Percentiles rank a stretch among this genome's conserved stretches.
Conservation (phyloP, 2,329 filamentous ascomycete species). For the Chaetomium sp. region DNA sequence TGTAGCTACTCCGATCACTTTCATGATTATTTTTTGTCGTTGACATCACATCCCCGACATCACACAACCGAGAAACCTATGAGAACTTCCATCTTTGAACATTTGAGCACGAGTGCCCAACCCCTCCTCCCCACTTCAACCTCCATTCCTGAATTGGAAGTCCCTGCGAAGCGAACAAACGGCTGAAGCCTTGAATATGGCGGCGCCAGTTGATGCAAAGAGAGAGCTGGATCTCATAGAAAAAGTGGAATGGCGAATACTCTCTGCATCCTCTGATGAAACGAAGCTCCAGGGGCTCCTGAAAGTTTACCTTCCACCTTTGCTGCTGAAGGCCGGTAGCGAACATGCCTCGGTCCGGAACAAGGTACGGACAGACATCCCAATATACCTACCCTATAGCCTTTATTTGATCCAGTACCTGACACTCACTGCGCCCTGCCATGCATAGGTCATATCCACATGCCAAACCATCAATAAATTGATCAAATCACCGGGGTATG, state of each 20-base stretch:
- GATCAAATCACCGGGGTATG: slow-evolving; percentile 54
- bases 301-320: slow-evolving; percentile 74
- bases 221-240: slow-evolving; percentile 80
- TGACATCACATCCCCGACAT: neutral
- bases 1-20: neutral
- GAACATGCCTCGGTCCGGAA: slow-evolving; percentile 77
- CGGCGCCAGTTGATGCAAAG: slow-evolving; percentile 54
- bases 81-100: neutral
- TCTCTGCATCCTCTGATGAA: slow-evolving; percentile 78
- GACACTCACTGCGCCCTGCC: neutral
- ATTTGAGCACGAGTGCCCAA: neutral
- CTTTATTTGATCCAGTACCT: no score
- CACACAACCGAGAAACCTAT: neutral
- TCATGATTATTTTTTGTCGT: neutral
- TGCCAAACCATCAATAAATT: slow-evolving; percentile 57
- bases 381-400: no score
- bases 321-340: slow-evolving; percentile 85
- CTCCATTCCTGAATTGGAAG: neutral
- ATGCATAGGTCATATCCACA: slow-evolving; percentile 49
- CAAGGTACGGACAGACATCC: slow-evolving; percentile 51
- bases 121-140: neutral
- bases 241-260: slow-evolving; percentile 81
- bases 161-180: neutral
- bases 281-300: slow-evolving; percentile 78
- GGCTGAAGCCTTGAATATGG: slow-evolving; percentile 37